Evolutionary conservation across 768 basidiomycete genomes (phyloP), one percentile per base, ranked within the genome.

Genomic region (Leccinum subgranulosum): DNA sequence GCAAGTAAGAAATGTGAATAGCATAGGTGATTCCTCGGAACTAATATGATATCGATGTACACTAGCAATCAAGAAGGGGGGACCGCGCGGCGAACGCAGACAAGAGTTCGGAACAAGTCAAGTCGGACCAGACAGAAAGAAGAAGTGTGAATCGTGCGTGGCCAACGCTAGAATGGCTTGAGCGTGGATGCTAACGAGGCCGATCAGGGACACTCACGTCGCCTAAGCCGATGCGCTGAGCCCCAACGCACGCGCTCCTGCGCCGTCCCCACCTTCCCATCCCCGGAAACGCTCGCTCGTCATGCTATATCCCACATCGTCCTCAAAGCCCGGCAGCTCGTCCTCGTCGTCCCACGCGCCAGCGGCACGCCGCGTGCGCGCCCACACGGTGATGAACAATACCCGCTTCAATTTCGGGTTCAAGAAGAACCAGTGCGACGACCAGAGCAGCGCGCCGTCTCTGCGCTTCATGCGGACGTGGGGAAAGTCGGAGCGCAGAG

Each of bases 351-450:
- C 75, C 76, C 79, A 84, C 53, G 75, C 82, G 41, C 81, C 74
- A 17, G 77, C 75, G 19, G 83, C 76, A 50, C 83, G 81, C 65
- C 81, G 82, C 31, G 87, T 87, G 46, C 88, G 83, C 7, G 94
- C 92, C 92, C 94, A 97, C 21, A 93, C 86, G 2, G 92, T 89
- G 57, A 97, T 82, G 75, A 96, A 98, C 55, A 98, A 74, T 65
- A 98, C 84, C 21, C 95, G 86, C 77, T 95, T 97, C 74, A 86
- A 76, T 77, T 93, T 95, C 66, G 88, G 83, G 79, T 94, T 96
- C 66, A 93, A 78, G 77, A 98, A 96, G 79, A 98, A 98, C 88
- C 93, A 96, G 71, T 96, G 92, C 11, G 92, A 92, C 33, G 92
- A 94, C 95, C 95, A 98, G 7, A 98, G 79, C 56, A 98, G 76